Evolutionary conservation across 805 yeast species (phyloP).

Genomic region (Schizosaccharomyces osmophilus): DNA sequence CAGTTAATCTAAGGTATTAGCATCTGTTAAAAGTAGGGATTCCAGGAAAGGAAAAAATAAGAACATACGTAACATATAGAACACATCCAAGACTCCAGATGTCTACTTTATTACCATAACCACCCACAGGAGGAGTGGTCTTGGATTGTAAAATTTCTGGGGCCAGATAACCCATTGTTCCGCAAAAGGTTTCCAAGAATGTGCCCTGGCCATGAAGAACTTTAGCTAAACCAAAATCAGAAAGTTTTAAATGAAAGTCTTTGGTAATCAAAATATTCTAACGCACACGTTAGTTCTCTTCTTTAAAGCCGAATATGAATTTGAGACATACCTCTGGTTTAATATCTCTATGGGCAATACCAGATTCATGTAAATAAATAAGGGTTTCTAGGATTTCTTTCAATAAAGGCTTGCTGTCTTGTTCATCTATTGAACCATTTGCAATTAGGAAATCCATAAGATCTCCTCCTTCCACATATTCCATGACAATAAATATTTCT

Average conservation of each 20-base stretch:
- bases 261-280: slow-evolving; percentile 61
- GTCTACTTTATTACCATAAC: slow-evolving; percentile 28
- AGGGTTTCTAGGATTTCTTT: slow-evolving; percentile 67
- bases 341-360: slow-evolving; percentile 86
- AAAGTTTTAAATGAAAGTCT: slow-evolving; percentile 70
- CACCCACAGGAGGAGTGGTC: slow-evolving; percentile 11
- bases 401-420: slow-evolving; percentile 65
- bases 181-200: slow-evolving; percentile 87
- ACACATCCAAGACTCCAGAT: slow-evolving; percentile 96
- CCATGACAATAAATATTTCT: slow-evolving; percentile 77
- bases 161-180: slow-evolving; percentile 88
- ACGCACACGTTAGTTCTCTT: too few relatives aligned
- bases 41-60: not conserved
- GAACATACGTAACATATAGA: slow-evolving; percentile 41
- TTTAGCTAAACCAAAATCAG: slow-evolving; percentile 92
- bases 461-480: slow-evolving; percentile 88
- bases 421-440: slow-evolving; percentile 69
- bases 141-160: slow-evolving; percentile 55
- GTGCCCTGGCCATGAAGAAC: slow-evolving; percentile 35
- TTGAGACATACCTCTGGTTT: slow-evolving; percentile 41
- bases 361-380: slow-evolving; percentile 63
- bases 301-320: not conserved
- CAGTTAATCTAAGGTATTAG: slow-evolving; percentile 26
- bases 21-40: not conserved
- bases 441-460: slow-evolving; percentile 91